Base-by-base conservation (phyloP, 305 asterid species). In the Lippia alba region DNA sequence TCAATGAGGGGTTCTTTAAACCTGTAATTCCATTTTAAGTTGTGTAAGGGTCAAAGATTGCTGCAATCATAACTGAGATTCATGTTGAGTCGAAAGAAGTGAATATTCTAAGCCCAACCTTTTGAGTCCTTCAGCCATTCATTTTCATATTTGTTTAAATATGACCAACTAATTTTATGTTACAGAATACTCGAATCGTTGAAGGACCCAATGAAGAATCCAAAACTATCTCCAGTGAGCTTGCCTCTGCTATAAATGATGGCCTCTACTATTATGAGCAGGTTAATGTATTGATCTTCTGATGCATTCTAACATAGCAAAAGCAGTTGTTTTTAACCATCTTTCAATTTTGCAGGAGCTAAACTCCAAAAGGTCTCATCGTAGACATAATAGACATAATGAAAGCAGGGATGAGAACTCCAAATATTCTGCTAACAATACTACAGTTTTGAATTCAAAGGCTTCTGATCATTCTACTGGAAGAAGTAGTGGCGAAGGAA, bases 181-280 rank as follows among this genome's bases (percentile, higher is more conserved):
- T 78, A 34, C 92, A 93, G 96, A 83, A 86, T 84, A 75, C 78
- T 60, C 78, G 64, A 67, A 74, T 46, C 46, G 73, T 66, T 68
- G 79, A 77, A 72, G 84, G 76, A 57, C 69, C 84, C 16, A 77
- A 74, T 50, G 76, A 76, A 76, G 87, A 82, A 71, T 81, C 94
- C 64, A 73, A 84, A 69, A 59, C 80, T 55, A 76, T 93, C 64
- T 83, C 98, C 73, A 69, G 56, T 74, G 98, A 91, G 86, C 90
- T 82, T 78, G 98, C 96, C 76, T 89, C 92, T 67, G 88, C 96
- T 57, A 89, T 93, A 79, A 91, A 83, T 79, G 97, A 91, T 49
- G 94, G 94, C 74, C 96, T 93, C 63, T 89, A 82, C 79, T 89
- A 72, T 78, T 91, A 91, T 81, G 98, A 91, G 90, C 98, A 91